These are phyloP conservation scores for Ganoderma meredithae DNA, from an alignment of 1,284 basidiomycete species.

Conservation along the genomic window DNA sequence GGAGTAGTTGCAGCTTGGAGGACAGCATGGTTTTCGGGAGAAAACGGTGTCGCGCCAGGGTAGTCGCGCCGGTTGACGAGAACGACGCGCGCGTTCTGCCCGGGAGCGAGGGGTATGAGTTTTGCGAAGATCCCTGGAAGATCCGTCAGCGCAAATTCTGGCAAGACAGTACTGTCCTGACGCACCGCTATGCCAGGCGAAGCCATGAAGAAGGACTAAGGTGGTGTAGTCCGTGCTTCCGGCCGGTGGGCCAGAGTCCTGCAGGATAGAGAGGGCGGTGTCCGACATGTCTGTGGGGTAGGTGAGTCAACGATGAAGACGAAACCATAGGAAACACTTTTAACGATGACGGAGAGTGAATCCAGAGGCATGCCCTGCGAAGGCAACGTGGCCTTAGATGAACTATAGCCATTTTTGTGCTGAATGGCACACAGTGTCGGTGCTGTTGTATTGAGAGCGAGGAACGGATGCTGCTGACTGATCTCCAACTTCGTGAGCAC, in stretches of 20 bases:
- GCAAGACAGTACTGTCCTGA: neutral
- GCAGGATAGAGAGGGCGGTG: neutral
- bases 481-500: no score
- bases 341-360: neutral
- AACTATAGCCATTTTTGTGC: neutral
- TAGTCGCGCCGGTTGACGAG: conserved; percentile 25
- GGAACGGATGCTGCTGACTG: no score
- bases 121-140: neutral
- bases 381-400: neutral
- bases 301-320: neutral
- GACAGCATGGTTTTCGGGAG: conserved; percentile 26
- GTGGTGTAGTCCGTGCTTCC: conserved; percentile 34
- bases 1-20: conserved; percentile 12
- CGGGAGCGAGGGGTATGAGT: conserved; percentile 2
- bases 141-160: neutral
- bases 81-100: conserved; percentile 18
- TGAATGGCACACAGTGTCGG: neutral
- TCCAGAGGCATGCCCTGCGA: neutral
- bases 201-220: conserved; percentile 38
- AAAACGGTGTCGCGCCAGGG: conserved; percentile 15
- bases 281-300: neutral
- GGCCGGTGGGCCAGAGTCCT: conserved; percentile 3
- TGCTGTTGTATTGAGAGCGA: neutral
- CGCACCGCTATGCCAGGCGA: conserved; percentile 36
- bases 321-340: neutral